A percentile compares a stretch with the other conserved stretches of the same genome.
These are phyloP conservation scores for Fusarium globosum DNA, from an alignment of 2,329 filamentous ascomycete genomes.

Conservation along the genomic window DNA sequence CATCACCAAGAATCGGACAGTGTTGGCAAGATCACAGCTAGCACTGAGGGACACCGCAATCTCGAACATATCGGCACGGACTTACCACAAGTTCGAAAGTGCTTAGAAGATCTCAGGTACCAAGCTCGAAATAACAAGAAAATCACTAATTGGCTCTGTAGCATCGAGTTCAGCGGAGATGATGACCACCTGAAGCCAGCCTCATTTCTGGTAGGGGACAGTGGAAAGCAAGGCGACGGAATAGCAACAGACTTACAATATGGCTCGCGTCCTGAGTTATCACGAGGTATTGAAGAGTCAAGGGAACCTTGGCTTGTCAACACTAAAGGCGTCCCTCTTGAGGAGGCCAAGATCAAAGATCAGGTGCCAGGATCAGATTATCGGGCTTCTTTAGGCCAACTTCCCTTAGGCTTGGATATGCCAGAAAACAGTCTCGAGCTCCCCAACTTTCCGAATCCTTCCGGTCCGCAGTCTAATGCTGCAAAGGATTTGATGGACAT, in stretches of 20 bases:
- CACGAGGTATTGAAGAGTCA: neutral
- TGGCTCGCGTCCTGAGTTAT: neutral
- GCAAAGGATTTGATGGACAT: constrained; percentile 30
- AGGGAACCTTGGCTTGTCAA: neutral
- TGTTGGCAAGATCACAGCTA: neutral
- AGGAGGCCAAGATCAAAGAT: neutral
- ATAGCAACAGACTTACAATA: neutral
- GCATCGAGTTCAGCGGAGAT: neutral
- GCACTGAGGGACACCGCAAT: neutral
- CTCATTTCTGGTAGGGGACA: neutral
- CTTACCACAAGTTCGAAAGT: neutral
- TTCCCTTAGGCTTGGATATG: constrained; percentile 11
- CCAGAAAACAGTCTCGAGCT: neutral
- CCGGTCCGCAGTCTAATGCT: neutral
- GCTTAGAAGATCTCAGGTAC: neutral
- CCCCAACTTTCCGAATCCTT: neutral
- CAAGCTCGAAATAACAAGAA: neutral
- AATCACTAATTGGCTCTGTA: constrained; percentile 14
- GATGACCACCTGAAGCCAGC: neutral
- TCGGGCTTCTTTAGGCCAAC: neutral
- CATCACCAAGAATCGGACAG: neutral
- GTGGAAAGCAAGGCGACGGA: neutral
- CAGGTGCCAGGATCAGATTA: neutral
- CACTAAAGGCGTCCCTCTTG: neutral
- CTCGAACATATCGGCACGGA: neutral